Evolutionary conservation across 1,284 basidiomycete genomes (phyloP), one percentile per base, ranked within the genome.

Genomic region (Sanghuangporus baumii): DNA sequence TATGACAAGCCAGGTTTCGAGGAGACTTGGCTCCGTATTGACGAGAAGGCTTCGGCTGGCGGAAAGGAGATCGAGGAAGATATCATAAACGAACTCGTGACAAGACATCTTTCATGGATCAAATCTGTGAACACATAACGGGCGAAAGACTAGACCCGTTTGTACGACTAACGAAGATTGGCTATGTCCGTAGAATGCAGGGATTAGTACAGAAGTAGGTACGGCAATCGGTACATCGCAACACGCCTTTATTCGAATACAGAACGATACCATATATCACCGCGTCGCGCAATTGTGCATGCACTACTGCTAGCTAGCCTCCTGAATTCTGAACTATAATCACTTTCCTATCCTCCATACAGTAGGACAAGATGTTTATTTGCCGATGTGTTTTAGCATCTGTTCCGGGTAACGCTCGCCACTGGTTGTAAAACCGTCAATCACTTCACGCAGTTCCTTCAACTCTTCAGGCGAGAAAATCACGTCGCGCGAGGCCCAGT

Each of bases 51-150:
- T 12, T 71, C 80, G 34, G 26, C 18, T 26, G 50, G 23, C 6
- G 69, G 76, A n/a, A 87, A 86, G 69, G 89, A 98, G 77, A 96
- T 98, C 57, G 96, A 99, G 73, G 91, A 96, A 72, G 87, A 94
- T 63, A 98, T 99, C 66, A 80, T 98, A 1, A 73, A 71, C 1
- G 89, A 93, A 71, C 77, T 98, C 58, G 82, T 91, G 4, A 76
- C 74, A 66, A 79, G 91, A 68, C 96, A 99, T 74, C 75, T 79
- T 9, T 74, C 71, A 43, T 98, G 94, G 94, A 81, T 87, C 47
- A 61, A 48, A 23, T 59, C 55, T 41, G 52, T 6, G 18, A 37
- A 54, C 4, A 36, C 5, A 18, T 54, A 54, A 37, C 26, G 31
- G 23, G 20, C 41, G 5, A 14, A 43, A 43, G 26, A 31, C 26